A percentile compares a stretch with the other conserved stretches of the same genome.
Conservation (phyloP, 2,329 filamentous ascomycete species). For the Alternaria ethzedia region DNA sequence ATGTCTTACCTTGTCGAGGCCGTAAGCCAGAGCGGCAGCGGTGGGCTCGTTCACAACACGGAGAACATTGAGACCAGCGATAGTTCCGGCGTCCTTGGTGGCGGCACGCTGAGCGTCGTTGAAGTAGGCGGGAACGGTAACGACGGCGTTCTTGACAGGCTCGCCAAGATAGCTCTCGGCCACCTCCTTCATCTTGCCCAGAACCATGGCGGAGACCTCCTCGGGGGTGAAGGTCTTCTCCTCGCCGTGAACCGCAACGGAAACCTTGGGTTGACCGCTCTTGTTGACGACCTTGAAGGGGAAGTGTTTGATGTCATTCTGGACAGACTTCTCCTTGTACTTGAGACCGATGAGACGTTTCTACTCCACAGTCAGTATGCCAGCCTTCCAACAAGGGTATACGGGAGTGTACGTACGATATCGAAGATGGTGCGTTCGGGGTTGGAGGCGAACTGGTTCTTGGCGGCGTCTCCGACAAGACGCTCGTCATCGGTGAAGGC, state of each 20-base stretch:
- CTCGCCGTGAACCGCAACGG: slow-evolving; percentile 70
- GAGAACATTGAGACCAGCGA: slow-evolving; percentile 92
- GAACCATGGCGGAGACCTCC: slow-evolving; percentile 80
- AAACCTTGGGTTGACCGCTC: slow-evolving; percentile 86
- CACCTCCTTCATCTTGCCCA: slow-evolving; percentile 74
- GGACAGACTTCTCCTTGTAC: slow-evolving; percentile 70
- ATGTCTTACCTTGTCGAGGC: slow-evolving; percentile 59
- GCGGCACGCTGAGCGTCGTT: slow-evolving; percentile 97
- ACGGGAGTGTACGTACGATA: slow-evolving; percentile 36
- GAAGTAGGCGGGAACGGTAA: slow-evolving; percentile 97
- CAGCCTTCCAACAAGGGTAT: neutral
- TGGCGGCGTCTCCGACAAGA: slow-evolving; percentile 86
- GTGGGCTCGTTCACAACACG: slow-evolving; percentile 97
- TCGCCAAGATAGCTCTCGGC: slow-evolving; percentile 80
- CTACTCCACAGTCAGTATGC: slow-evolving; percentile 43
- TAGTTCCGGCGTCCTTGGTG: slow-evolving; percentile 91
- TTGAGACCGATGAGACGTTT: slow-evolving; percentile 62
- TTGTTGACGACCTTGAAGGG: slow-evolving; percentile 93
- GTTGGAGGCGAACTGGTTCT: slow-evolving; percentile 57
- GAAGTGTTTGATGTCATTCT: slow-evolving; percentile 97
- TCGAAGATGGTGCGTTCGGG: slow-evolving; percentile 58
- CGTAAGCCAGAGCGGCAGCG: slow-evolving; percentile 93
- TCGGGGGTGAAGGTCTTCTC: slow-evolving; percentile 80
- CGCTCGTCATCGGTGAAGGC: slow-evolving; percentile 97
- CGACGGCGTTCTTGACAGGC: slow-evolving; percentile 85